Percentiles rank a stretch among this genome's conserved stretches.
phyloP scores from a whole-genome alignment of 2,329 filamentous ascomycete genomes.

The Aspergillus sp. region DNA sequence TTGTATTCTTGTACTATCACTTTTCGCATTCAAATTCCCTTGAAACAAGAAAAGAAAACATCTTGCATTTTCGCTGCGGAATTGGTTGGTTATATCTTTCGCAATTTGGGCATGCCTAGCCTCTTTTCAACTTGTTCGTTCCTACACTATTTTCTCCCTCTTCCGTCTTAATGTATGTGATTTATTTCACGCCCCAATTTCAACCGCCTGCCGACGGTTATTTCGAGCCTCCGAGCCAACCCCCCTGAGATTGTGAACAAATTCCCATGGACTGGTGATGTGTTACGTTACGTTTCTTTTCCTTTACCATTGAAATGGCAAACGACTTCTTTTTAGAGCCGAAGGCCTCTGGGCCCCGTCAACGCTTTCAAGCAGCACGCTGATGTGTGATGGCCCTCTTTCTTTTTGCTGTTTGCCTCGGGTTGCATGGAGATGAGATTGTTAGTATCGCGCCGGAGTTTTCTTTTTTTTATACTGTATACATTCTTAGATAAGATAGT shows the following conservation, averaged over 20 bases:
- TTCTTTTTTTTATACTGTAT: slow-evolving; percentile 30
- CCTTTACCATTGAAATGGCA: slow-evolving; percentile 23
- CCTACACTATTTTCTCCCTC: background rate
- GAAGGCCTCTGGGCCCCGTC: slow-evolving; percentile 8
- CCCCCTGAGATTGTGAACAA: slow-evolving; percentile 33
- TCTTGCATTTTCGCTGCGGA: slow-evolving; percentile 36
- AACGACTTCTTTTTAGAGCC: slow-evolving; percentile 23
- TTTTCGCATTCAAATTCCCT: slow-evolving; percentile 21
- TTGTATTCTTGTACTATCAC: slow-evolving; percentile 42
- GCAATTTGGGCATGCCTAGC: slow-evolving; percentile 31
- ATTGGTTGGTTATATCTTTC: slow-evolving; percentile 41
- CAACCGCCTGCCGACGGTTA: slow-evolving; percentile 17
- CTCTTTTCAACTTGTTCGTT: slow-evolving; percentile 19
- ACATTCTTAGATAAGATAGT: slow-evolving; percentile 25
- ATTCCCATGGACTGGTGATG: slow-evolving; percentile 26
- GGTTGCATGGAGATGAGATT: slow-evolving; percentile 31
- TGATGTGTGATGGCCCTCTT: slow-evolving; percentile 8
- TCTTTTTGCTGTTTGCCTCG: slow-evolving; percentile 10
- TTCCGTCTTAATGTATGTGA: slow-evolving; percentile 31
- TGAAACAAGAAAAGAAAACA: slow-evolving; percentile 33
- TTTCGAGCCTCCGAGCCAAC: slow-evolving; percentile 24
- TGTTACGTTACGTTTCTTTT: slow-evolving; percentile 17
- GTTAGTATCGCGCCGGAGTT: slow-evolving; percentile 22
- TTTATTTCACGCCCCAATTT: slow-evolving; percentile 25
- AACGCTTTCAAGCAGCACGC: background rate